These are phyloP conservation scores for Volvox carteri DNA, from an alignment of 163 green algal species.

Conservation along the genomic window DNA sequence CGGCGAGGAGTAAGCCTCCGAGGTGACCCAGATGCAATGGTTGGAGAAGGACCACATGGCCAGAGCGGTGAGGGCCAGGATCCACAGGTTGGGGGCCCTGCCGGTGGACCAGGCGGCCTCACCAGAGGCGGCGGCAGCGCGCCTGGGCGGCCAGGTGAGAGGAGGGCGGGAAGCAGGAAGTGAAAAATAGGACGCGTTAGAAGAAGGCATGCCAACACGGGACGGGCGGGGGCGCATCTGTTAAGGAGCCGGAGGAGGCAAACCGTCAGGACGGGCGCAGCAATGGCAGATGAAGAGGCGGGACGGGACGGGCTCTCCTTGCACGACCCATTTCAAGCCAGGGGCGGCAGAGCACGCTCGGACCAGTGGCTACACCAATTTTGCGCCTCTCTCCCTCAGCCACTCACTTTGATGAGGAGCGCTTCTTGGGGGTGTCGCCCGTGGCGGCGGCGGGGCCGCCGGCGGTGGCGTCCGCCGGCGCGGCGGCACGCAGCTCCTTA, in stretches of 20 bases:
- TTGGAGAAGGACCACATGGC: constrained; percentile 25
- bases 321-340: no score
- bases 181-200: not conserved
- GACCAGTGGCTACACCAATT: no score
- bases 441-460: not conserved
- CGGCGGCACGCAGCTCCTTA: constrained; percentile 11
- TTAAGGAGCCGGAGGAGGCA: no score
- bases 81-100: not conserved
- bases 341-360: no score
- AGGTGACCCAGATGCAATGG: constrained; percentile 83
- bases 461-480: constrained; percentile 19
- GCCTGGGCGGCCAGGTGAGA: not conserved
- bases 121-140: not conserved
- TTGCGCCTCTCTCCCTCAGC: no score
- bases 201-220: no score
- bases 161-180: not conserved
- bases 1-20: constrained; percentile 93
- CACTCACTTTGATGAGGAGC: constrained; percentile 6
- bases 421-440: constrained; percentile 2
- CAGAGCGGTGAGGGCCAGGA: constrained; percentile 2
- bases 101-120: not conserved
- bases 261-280: no score
- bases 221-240: no score
- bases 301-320: no score
- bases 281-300: no score